These are phyloP conservation scores for Trichoderma atroviride DNA, from an alignment of 2,329 filamentous ascomycete species.

Conservation along the genomic window DNA sequence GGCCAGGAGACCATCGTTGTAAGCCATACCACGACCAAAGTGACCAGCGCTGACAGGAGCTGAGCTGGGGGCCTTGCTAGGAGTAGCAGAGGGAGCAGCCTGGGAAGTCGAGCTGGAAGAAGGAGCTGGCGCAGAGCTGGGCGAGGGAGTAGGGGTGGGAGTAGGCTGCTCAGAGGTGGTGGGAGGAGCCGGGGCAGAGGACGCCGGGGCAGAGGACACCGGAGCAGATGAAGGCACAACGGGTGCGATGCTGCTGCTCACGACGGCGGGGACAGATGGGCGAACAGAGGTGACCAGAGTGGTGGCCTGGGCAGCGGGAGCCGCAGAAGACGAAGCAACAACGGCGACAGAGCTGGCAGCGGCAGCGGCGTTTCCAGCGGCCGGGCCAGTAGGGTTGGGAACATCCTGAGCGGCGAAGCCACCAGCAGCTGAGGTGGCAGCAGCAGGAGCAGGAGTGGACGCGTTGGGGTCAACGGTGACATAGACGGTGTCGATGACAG, in stretches of 20 bases:
- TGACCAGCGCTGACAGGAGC: constrained; percentile 8
- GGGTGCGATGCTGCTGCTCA: constrained; percentile 9
- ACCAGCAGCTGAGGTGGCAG: constrained; percentile 18
- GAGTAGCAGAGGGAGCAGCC: constrained; percentile 13
- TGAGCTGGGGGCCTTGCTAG: constrained; percentile 21
- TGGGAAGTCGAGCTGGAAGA: constrained; percentile 21
- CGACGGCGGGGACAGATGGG: constrained; percentile 27
- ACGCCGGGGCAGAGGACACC: constrained; percentile 1
- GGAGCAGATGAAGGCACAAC: neutral
- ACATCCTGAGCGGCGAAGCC: constrained; percentile 22
- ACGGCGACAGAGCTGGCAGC: constrained; percentile 5
- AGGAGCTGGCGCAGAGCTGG: constrained; percentile 11
- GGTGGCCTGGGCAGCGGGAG: constrained; percentile 28
- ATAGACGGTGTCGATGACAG: constrained; percentile 45
- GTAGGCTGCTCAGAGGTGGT: constrained; percentile 10
- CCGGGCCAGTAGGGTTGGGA: neutral
- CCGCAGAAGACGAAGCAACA: constrained; percentile 19
- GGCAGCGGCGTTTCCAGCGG: constrained; percentile 1
- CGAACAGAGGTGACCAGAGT: constrained; percentile 35
- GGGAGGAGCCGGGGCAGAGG: constrained; percentile 25
- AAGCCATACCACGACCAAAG: constrained; percentile 62
- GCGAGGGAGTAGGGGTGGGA: constrained; percentile 16
- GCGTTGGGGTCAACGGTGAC: constrained; percentile 37
- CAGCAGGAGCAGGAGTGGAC: constrained; percentile 15
- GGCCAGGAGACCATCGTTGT: constrained; percentile 62